Conservation (phyloP, 75 land plant genomes). For the Cunninghamia lanceolata region DNA sequence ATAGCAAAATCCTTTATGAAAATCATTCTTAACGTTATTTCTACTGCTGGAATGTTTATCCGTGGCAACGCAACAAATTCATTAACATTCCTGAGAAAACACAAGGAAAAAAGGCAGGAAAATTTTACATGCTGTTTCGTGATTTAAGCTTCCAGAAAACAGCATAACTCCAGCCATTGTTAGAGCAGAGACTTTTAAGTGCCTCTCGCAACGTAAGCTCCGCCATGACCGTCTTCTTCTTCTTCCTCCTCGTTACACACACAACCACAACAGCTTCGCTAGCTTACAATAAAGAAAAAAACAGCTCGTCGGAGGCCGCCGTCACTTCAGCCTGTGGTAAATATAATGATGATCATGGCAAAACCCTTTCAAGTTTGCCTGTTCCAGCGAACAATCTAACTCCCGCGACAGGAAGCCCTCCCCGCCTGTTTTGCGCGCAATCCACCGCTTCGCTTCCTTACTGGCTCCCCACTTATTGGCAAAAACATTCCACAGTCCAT, state of each 20-base stretch:
- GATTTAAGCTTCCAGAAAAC: constrained; percentile 57
- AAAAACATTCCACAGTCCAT: constrained; percentile 42
- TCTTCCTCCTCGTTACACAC: background rate
- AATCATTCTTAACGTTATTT: background rate
- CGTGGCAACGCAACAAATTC: background rate
- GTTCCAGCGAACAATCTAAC: constrained; percentile 23
- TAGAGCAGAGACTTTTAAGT: constrained; percentile 47
- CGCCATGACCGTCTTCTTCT: constrained; percentile 1
- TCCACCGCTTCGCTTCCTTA: constrained; percentile 51
- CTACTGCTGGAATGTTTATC: background rate
- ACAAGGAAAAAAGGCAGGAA: background rate
- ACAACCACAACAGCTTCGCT: background rate
- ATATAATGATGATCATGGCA: background rate
- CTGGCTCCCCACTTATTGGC: constrained; percentile 35
- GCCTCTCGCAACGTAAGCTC: constrained; percentile 29
- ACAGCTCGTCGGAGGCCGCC: background rate
- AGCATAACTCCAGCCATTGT: constrained; percentile 60
- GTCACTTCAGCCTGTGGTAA: background rate
- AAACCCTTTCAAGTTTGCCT: constrained; percentile 3
- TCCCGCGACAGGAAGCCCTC: constrained; percentile 59
- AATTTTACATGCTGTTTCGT: constrained; percentile 43
- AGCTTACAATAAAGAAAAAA: background rate
- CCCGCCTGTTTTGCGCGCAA: constrained; percentile 63
- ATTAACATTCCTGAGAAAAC: background rate
- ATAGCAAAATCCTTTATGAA: too few relatives aligned